phyloP scores from a whole-genome alignment of 768 basidiomycete genomes.

The Boletus rubescentipes region DNA sequence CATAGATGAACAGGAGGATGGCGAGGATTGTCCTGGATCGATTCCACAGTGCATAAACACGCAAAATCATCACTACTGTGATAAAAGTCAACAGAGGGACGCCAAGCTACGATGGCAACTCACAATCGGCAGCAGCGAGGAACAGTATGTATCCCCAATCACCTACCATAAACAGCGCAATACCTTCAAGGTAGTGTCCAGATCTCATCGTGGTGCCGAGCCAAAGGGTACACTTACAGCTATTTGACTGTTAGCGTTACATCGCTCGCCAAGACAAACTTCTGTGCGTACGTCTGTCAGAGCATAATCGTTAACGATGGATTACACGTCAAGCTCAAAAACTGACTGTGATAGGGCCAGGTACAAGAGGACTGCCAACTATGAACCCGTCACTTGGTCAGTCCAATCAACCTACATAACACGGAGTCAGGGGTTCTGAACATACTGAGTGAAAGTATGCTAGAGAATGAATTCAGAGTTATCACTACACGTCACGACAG shows the following conservation, averaged over 20 bases:
- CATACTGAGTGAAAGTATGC: conserved; percentile 1
- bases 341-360: conserved; percentile 9
- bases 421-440: background rate
- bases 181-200: background rate
- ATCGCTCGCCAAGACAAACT: background rate
- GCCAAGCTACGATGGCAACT: background rate
- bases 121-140: conserved; percentile 7
- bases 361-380: conserved; percentile 9
- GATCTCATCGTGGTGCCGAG: background rate
- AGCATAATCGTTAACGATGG: background rate
- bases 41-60: conserved; percentile 12
- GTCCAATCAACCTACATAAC: background rate
- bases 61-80: conserved; percentile 17
- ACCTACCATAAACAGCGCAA: background rate
- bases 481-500: background rate
- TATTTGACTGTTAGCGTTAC: background rate
- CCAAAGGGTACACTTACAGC: conserved; percentile 7
- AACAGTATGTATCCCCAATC: conserved; percentile 4
- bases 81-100: background rate
- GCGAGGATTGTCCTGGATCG: conserved; percentile 2
- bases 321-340: background rate
- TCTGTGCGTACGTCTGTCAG: conserved; percentile 3
- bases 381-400: background rate
- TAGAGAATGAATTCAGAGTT: background rate
- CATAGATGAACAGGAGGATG: background rate